Conservation (phyloP, 768 basidiomycete species). For the Boletus vinaceobasis region DNA sequence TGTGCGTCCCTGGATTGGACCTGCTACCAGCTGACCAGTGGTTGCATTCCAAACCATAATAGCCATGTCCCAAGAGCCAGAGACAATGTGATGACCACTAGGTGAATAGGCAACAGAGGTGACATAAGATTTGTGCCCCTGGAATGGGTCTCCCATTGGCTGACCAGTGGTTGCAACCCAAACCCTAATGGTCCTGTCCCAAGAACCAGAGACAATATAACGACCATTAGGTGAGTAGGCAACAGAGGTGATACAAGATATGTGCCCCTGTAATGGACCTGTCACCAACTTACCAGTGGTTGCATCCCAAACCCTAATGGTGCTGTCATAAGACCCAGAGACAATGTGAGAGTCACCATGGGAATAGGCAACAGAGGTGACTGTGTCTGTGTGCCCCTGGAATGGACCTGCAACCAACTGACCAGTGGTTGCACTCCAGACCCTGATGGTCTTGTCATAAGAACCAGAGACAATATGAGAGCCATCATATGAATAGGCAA, state of each 20-base stretch:
- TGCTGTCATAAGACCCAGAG: background rate
- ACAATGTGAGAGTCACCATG: background rate
- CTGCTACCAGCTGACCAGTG: background rate
- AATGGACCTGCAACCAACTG: too few relatives aligned
- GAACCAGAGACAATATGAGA: background rate
- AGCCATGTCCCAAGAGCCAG: too few relatives aligned
- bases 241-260: background rate
- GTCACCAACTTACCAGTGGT: constrained; percentile 1
- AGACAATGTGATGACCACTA: too few relatives aligned
- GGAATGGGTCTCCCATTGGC: too few relatives aligned
- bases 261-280: background rate
- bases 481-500: constrained; percentile 1
- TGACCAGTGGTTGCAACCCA: constrained; percentile 14
- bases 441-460: background rate
- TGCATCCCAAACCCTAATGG: constrained; percentile 16
- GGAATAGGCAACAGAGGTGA: background rate
- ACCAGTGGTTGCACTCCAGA: too few relatives aligned
- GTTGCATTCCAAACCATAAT: background rate
- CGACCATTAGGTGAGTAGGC: constrained; percentile 1
- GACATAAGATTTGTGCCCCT: too few relatives aligned
- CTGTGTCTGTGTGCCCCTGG: background rate
- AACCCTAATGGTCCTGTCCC: constrained; percentile 3
- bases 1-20: background rate
- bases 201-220: background rate
- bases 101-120: too few relatives aligned